These are phyloP conservation scores for Brassica hybrid DNA, from an alignment of 441 rosid species.

Conservation along the genomic window DNA sequence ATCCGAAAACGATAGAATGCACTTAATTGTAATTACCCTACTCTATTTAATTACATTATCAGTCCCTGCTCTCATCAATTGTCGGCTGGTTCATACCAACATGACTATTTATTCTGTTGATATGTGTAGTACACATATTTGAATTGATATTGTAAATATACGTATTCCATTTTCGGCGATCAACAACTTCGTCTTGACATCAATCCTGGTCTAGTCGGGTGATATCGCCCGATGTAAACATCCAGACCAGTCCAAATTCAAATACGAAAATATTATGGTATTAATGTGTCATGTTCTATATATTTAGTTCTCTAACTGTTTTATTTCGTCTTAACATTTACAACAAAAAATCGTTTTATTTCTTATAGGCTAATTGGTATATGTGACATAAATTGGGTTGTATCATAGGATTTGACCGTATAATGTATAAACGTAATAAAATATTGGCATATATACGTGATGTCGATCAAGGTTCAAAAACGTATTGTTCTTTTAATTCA, in stretches of 20 bases:
- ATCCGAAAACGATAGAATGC: constrained; percentile 26
- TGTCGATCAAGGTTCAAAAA: no score
- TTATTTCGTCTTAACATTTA: no score
- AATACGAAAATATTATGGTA: background rate
- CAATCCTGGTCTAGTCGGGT: background rate
- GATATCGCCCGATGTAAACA: background rate
- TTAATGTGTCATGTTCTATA: background rate
- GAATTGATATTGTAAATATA: background rate
- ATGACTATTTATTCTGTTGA: background rate
- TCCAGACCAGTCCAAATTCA: background rate
- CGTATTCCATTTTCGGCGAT: background rate
- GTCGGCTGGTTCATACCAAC: constrained; percentile 6
- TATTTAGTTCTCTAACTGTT: no score
- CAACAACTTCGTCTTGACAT: background rate
- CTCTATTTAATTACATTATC: constrained; percentile 13
- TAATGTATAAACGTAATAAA: no score
- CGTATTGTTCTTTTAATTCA: no score
- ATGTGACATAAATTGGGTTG: no score
- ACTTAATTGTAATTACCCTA: constrained; percentile 25
- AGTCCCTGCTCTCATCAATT: constrained; percentile 6
- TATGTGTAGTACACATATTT: background rate
- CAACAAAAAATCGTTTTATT: no score
- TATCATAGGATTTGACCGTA: no score
- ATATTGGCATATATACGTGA: no score
- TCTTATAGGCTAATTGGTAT: no score